Conservation (phyloP, 2,329 filamentous ascomycete genomes). For the Verticillium dahliae region DNA sequence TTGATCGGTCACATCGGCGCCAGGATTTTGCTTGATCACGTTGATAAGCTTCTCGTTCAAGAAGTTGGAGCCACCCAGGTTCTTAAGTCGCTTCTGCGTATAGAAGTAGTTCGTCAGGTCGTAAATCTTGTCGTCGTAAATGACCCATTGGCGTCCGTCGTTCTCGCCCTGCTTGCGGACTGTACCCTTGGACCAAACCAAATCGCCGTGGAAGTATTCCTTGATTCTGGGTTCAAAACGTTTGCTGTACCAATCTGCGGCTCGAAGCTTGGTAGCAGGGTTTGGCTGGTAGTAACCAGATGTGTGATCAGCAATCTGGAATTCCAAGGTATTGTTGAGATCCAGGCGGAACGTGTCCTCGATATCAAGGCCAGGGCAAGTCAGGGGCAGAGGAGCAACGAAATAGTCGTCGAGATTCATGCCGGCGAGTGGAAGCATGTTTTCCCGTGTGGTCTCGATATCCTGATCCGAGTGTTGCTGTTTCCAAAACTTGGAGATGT, state of each 20-base stretch:
- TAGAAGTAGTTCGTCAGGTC: slow-evolving; percentile 91
- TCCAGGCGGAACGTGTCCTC: slow-evolving; percentile 48
- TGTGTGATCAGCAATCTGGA: slow-evolving; percentile 55
- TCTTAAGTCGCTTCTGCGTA: slow-evolving; percentile 55
- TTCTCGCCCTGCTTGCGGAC: slow-evolving; percentile 62
- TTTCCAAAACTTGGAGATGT: slow-evolving; percentile 83
- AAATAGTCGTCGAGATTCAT: slow-evolving; percentile 81
- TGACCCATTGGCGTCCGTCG: slow-evolving; percentile 69
- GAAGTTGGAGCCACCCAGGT: slow-evolving; percentile 56
- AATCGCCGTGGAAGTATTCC: slow-evolving; percentile 78
- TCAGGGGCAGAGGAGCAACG: slow-evolving; percentile 64
- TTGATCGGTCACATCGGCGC: slow-evolving; percentile 65
- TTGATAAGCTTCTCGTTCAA: slow-evolving; percentile 62
- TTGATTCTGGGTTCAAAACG: slow-evolving; percentile 73
- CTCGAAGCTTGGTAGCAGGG: slow-evolving; percentile 48
- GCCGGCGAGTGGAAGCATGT: slow-evolving; percentile 76
- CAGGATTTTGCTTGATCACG: slow-evolving; percentile 68
- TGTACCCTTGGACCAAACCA: slow-evolving; percentile 61
- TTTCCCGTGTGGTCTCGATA: slow-evolving; percentile 50
- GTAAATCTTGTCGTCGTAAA: slow-evolving; percentile 70
- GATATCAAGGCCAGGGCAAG: slow-evolving; percentile 68
- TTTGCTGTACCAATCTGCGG: slow-evolving; percentile 69
- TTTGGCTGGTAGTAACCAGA: slow-evolving; percentile 59
- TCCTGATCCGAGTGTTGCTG: slow-evolving; percentile 72
- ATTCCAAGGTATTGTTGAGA: slow-evolving; percentile 57